Conservation (phyloP, 768 basidiomycete species). For the Pilatotrama ljubarskyi region DNA sequence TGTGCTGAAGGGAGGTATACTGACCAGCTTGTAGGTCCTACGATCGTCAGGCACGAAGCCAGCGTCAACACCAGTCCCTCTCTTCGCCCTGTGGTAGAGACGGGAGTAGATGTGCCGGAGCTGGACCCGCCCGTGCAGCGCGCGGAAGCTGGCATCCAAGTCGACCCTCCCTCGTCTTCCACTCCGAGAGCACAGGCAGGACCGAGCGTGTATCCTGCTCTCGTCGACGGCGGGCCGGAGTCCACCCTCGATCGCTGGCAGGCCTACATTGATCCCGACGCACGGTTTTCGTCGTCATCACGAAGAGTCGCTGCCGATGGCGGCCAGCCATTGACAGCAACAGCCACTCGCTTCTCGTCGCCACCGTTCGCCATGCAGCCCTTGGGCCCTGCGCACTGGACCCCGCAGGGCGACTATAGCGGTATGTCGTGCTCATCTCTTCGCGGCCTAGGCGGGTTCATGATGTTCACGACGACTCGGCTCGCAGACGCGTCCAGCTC, state of each 20-base stretch:
- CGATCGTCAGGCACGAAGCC: constrained; percentile 11
- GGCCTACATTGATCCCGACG: no score
- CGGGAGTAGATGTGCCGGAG: neutral
- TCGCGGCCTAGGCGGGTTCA: no score
- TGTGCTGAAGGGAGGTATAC: neutral
- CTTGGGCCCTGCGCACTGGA: constrained; percentile 9
- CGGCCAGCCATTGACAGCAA: no score
- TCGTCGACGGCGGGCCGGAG: no score
- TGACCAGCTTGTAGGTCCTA: neutral
- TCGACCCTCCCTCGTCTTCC: no score
- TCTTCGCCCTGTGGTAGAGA: neutral
- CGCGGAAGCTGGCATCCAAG: neutral
- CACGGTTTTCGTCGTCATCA: no score
- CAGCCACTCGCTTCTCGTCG: neutral
- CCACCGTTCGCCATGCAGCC: neutral
- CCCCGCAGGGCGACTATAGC: neutral
- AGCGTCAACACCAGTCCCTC: constrained; percentile 9
- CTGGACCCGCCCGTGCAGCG: neutral
- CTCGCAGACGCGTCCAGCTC: neutral
- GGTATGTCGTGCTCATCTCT: neutral
- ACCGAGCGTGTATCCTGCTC: no score
- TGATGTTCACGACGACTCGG: no score
- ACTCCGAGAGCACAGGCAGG: no score
- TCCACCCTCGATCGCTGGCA: no score
- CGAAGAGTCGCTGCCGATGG: no score